These are phyloP conservation scores for Colletotrichum eremochloae DNA, from an alignment of 2,329 filamentous ascomycete genomes.

Conservation along the genomic window DNA sequence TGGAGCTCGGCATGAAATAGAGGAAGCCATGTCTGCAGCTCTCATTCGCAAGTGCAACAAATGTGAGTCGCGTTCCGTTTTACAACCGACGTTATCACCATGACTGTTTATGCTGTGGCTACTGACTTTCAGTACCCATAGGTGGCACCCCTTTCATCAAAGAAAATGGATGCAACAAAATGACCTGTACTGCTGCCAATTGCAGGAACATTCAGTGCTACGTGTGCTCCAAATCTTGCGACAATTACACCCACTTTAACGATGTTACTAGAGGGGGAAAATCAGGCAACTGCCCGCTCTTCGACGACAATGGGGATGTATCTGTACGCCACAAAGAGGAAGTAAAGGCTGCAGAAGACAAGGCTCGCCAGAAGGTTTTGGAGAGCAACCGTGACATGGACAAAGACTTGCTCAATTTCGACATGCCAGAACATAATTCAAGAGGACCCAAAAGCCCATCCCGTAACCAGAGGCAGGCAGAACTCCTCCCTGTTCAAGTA, in stretches of 20 bases:
- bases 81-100: not conserved
- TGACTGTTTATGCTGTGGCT: not conserved
- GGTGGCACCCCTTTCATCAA: slow-evolving; percentile 84
- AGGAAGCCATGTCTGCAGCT: slow-evolving; percentile 87
- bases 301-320: slow-evolving; percentile 72
- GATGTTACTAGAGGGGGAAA: slow-evolving; percentile 62
- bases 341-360: slow-evolving; percentile 71
- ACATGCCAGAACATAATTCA: slow-evolving; percentile 66
- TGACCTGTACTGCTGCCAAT: slow-evolving; percentile 73
- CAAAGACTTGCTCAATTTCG: slow-evolving; percentile 69
- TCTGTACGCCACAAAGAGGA: slow-evolving; percentile 74
- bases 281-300: slow-evolving; percentile 73
- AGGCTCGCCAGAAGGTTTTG: slow-evolving; percentile 67
- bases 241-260: slow-evolving; percentile 78
- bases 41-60: slow-evolving; percentile 82
- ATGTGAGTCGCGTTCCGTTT: slow-evolving; percentile 53
- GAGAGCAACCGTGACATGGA: slow-evolving; percentile 72
- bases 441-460: too few relatives aligned
- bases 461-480: not conserved
- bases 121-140: slow-evolving; percentile 45
- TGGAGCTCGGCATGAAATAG: slow-evolving; percentile 74
- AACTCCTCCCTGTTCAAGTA: not conserved
- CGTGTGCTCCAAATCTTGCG: slow-evolving; percentile 75
- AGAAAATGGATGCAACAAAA: slow-evolving; percentile 85
- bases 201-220: slow-evolving; percentile 74